Conservation (phyloP, 129 eudicot genomes). For the Apium graveolens region DNA sequence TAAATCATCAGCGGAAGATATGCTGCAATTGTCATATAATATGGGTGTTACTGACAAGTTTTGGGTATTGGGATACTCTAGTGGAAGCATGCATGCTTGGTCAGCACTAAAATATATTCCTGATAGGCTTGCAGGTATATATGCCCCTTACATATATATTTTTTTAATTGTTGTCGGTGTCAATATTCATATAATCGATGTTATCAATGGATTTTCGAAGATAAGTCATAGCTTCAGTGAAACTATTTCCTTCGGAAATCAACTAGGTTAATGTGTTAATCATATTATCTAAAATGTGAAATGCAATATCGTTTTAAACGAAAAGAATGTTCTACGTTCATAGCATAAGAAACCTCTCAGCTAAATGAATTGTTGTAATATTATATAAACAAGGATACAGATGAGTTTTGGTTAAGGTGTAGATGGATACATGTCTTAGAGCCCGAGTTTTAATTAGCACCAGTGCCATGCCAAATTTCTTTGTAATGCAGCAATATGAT, state of each 20-base stretch:
- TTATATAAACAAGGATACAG: background rate
- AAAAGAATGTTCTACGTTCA: background rate
- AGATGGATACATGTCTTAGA: background rate
- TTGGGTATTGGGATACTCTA: constrained; percentile 73
- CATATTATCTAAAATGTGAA: background rate
- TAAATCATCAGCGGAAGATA: constrained; percentile 80
- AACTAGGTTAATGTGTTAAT: background rate
- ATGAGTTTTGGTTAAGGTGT: background rate
- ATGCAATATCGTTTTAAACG: background rate
- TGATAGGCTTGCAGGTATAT: constrained; percentile 73
- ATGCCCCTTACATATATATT: background rate
- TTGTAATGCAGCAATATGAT: background rate
- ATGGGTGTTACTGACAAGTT: constrained; percentile 63
- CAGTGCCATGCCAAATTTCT: background rate
- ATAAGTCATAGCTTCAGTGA: background rate
- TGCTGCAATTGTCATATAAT: constrained; percentile 68
- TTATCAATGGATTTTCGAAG: background rate
- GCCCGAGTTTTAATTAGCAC: background rate
- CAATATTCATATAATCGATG: background rate
- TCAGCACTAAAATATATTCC: constrained; percentile 89
- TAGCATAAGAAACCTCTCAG: background rate
- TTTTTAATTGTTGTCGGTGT: background rate
- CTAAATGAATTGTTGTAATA: background rate
- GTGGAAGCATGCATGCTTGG: constrained; percentile 82
- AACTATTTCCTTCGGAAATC: no score